Base-by-base conservation (phyloP, 139 green algal genomes). In the Haematococcus lacustris region DNA sequence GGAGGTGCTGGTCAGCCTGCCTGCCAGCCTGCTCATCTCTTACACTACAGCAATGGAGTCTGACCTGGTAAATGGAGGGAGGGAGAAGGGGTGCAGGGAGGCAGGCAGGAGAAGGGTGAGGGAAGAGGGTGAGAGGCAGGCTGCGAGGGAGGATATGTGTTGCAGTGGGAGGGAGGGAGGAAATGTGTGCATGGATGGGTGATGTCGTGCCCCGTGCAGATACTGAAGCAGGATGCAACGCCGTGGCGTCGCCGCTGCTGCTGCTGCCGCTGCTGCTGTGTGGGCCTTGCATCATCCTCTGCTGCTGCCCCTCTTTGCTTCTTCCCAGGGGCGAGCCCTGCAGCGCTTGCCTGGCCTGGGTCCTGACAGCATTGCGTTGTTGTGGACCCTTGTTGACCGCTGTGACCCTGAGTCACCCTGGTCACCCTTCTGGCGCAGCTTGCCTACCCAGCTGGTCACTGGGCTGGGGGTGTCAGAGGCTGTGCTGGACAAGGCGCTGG, bases 301-400 rank as follows among this genome's bases (percentile, higher is more conserved):
- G 47, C 47, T 57, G 13, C 47, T 13, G 13, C 47, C 47, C 21
- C 13, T 57, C 13, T 28, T 57, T 57, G 47, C 47, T 28, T 57
- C 13, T 57, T 13, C n/a, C 13, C 73, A 86, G 80, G 85, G 83
- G 30, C 40, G n/a, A 39, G 69, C 77, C n/a, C 78, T 83, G 35
- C 43, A 34, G 41, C 71, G 69, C 2, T 73, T 91, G 28, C 80
- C 82, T 0, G 75, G 70, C 38, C 38, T 92, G 13, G 70, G 67
- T 30, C 68, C 81, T 28, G 88, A 92, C 68, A 77, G 76, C 28
- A 51, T 87, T 7, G 78, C 86, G 7, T 76, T 92, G 51, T 65
- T 92, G 0, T 92, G 87, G 78, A 92, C 82, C 0, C 87, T 91
- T 77, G 79, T 87, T 57, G 86, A 91, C 37, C 74, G 86, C 1